phyloP scores from a whole-genome alignment of 1,139 yeast genomes.

The Yamadazyma aaseri region DNA sequence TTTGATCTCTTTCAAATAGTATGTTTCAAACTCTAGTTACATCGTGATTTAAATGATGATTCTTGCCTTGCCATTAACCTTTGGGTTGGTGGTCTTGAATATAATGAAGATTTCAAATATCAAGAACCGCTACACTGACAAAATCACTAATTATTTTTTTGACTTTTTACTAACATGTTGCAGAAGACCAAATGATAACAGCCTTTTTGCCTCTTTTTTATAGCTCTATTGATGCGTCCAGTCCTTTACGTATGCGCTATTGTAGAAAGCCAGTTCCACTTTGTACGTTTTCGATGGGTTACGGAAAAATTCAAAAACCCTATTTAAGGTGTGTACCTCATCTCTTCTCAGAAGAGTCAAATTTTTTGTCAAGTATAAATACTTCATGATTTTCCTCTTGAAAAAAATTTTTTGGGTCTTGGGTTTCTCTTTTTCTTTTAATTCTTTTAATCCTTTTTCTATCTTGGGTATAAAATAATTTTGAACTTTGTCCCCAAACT shows the following conservation, averaged over 20 bases:
- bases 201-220: no score
- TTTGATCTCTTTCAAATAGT: neutral
- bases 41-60: slow-evolving; percentile 15
- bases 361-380: slow-evolving; percentile 4
- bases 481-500: neutral
- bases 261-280: no score
- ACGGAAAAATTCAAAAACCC: neutral
- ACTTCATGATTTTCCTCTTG: slow-evolving; percentile 1
- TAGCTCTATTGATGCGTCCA: no score
- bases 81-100: slow-evolving; percentile 14
- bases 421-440: slow-evolving; percentile 14
- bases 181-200: no score
- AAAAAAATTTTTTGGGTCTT: slow-evolving; percentile 5
- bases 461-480: slow-evolving; percentile 1
- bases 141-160: no score
- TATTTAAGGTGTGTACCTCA: slow-evolving; percentile 1
- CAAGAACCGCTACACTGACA: slow-evolving; percentile 32
- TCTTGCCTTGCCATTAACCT: slow-evolving; percentile 17
- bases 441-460: slow-evolving; percentile 4
- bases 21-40: no score
- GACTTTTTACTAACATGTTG: no score
- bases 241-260: no score
- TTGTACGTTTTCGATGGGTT: no score
- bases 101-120: slow-evolving; percentile 18
- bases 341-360: slow-evolving; percentile 4